These are phyloP conservation scores for Acanthamoeba polyphaga DNA, from an alignment of 208 protist genomes.

Conservation along the genomic window DNA sequence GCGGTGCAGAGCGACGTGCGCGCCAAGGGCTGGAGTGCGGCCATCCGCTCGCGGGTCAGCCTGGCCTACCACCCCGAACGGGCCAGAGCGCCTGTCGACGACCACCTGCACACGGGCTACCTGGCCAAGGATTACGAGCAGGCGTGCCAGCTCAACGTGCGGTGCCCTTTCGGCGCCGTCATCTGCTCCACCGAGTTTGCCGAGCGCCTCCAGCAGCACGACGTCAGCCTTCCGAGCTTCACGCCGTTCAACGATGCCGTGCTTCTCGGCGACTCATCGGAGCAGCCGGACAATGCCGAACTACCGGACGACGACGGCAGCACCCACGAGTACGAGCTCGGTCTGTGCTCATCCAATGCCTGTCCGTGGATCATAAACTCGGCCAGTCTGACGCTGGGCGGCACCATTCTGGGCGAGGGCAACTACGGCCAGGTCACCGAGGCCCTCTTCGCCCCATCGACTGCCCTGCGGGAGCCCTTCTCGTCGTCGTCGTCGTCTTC, in stretches of 20 bases:
- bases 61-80: no score
- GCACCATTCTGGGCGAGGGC: not conserved
- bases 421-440: not conserved
- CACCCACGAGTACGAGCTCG: not conserved
- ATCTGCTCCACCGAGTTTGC: not conserved
- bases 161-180: not conserved
- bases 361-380: not conserved
- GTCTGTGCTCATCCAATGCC: not conserved
- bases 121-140: not conserved
- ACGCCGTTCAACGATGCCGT: not conserved
- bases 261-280: not conserved
- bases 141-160: not conserved
- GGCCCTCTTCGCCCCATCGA: not conserved
- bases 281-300: not conserved
- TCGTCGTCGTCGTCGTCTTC: not conserved
- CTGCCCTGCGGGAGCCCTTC: no score
- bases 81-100: not conserved
- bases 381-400: not conserved
- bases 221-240: not conserved
- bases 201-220: not conserved
- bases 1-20: not conserved
- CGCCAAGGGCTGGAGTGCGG: not conserved
- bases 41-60: not conserved
- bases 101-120: not conserved
- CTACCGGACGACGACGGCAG: not conserved